These are phyloP conservation scores for Leptodontidium sp. DNA, from an alignment of 2,329 filamentous ascomycete genomes.

Conservation along the genomic window DNA sequence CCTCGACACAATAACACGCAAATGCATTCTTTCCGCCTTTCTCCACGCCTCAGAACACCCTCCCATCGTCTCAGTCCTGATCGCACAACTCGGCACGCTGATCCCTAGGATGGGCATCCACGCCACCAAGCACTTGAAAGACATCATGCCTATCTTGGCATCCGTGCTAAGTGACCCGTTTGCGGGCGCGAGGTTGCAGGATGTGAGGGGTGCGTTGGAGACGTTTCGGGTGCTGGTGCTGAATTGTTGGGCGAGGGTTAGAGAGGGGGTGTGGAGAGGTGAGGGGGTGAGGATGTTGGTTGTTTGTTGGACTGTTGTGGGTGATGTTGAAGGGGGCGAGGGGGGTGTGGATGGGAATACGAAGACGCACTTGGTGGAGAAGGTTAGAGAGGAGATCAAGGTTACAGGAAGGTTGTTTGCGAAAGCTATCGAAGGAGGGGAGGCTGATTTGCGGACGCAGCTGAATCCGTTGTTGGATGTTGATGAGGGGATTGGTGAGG, in stretches of 20 bases:
- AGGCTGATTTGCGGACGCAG: conserved; percentile 33
- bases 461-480: conserved; percentile 43
- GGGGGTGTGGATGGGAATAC: conserved; percentile 43
- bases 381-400: conserved; percentile 37
- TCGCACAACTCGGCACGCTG: conserved; percentile 58
- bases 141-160: conserved; percentile 72
- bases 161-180: conserved; percentile 75
- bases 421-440: conserved; percentile 32
- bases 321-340: conserved; percentile 40
- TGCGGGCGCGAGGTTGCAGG: conserved; percentile 17
- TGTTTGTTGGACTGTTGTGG: conserved; percentile 43
- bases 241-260: conserved; percentile 75
- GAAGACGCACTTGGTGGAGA: conserved; percentile 24
- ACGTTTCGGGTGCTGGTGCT: conserved; percentile 65
- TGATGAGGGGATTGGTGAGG: conserved; percentile 47
- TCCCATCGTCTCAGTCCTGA: conserved; percentile 63
- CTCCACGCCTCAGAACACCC: conserved; percentile 67
- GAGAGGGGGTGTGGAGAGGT: conserved; percentile 33
- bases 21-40: conserved; percentile 63
- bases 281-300: conserved; percentile 29
- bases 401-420: conserved; percentile 38
- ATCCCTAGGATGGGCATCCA: conserved; percentile 67
- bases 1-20: conserved; percentile 62
- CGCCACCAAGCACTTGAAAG: conserved; percentile 72
- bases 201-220: conserved; percentile 60